Evolutionary conservation across 2,329 filamentous ascomycete species (phyloP), one percentile per base, ranked within the genome.

Genomic region (Akanthomyces dipterigenus): DNA sequence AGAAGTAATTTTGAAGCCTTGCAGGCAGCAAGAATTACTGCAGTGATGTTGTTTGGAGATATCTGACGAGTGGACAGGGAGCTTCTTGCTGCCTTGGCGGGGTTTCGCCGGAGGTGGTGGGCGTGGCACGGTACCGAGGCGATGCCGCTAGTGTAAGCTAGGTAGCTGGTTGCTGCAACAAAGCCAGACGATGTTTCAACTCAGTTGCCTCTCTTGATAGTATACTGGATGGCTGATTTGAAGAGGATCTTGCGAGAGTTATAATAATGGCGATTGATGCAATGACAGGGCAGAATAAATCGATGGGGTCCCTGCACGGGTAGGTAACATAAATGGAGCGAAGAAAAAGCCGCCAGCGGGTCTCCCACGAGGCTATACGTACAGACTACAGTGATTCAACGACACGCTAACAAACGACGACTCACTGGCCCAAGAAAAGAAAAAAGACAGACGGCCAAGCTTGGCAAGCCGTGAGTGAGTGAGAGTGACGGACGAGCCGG

Each of bases 1-100:
- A 34, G 20, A 8, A 31, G 7, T 46, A 60, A 54, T 53, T 36
- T 45, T 60, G 56, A 60, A 60, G 56, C 56, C 56, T 60, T 53
- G 56, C 46, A 60, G 56, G 56, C 56, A 60, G 56, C 56, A 45
- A 34, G 38, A 57, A 57, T 48, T 14, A 31, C 8, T 34, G 28
- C 20, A 11, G 31, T 26, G 55, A 38, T 48, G 55, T 4, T n/a
- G 20, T 8, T 57, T 24, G 42, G 42, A 14, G 18, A 42, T 31
- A 36, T 46, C 40, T 34, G 20, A 34, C 18, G 48, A 42, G 38
- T 48, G 55, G n/a, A 36, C 28, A 18, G 28, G 16, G 12, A 36
- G 28, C 28, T n/a, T n/a, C 40, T 45, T 20, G 46, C 31, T 50
- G 55, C 20, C 45, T 58, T 58, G 55, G 55, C 55, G 55, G 55